A percentile compares a stretch with the other conserved stretches of the same genome.
These are phyloP conservation scores for Sungouiella blattae DNA, from an alignment of 805 yeast species.

Conservation along the genomic window DNA sequence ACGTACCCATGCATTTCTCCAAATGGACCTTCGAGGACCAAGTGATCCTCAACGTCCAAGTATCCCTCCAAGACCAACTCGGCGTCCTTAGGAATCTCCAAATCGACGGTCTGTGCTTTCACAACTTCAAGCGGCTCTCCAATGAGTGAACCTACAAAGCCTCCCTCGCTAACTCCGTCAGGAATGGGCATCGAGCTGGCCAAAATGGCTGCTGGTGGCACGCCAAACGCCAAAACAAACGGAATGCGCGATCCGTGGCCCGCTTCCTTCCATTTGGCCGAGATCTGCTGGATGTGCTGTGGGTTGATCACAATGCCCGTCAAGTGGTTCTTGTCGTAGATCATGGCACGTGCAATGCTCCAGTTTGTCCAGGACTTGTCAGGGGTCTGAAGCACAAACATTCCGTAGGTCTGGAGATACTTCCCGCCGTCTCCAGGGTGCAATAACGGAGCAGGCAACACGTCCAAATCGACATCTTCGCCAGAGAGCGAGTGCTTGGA, in stretches of 20 bases:
- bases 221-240: constrained; percentile 22
- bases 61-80: constrained; percentile 25
- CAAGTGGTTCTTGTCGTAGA: constrained; percentile 17
- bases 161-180: constrained; percentile 24
- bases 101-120: constrained; percentile 18
- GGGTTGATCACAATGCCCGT: constrained; percentile 23
- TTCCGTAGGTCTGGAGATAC: constrained; percentile 25
- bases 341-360: constrained; percentile 26
- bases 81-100: constrained; percentile 20
- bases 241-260: constrained; percentile 22
- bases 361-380: constrained; percentile 25
- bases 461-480: constrained; percentile 16
- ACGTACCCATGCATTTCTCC: constrained; percentile 29
- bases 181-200: constrained; percentile 32
- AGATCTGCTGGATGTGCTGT: constrained; percentile 22
- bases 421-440: constrained; percentile 23
- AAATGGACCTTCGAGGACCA: constrained; percentile 23
- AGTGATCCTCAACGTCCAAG: constrained; percentile 11
- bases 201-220: constrained; percentile 26
- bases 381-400: constrained; percentile 23
- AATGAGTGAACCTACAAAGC: constrained; percentile 21
- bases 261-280: constrained; percentile 18
- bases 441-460: constrained; percentile 18
- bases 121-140: constrained; percentile 23
- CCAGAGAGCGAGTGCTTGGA: constrained; percentile 15